Conservation (phyloP, 495 filamentous ascomycete genomes). For the Annulohypoxylon maeteangense region DNA sequence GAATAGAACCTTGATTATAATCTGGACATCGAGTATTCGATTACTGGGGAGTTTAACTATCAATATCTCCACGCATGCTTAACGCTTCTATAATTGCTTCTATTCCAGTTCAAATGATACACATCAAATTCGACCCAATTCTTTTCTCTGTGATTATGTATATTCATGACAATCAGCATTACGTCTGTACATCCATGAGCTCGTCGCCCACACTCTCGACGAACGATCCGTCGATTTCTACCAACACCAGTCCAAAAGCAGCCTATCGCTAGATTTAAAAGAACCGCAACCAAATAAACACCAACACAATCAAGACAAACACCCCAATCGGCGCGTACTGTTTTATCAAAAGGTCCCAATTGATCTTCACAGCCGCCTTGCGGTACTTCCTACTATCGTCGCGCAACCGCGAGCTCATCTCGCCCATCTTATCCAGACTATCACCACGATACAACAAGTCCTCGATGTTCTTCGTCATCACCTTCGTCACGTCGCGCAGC, state of each 20-base stretch:
- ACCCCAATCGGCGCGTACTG: conserved; percentile 93
- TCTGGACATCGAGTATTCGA: background rate
- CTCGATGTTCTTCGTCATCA: conserved; percentile 99
- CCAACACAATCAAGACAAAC: conserved; percentile 78
- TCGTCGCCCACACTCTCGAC: background rate
- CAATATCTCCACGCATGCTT: background rate
- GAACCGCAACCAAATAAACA: conserved; percentile 93
- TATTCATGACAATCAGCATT: conserved; percentile 34
- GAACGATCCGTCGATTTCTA: background rate
- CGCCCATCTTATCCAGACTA: conserved; percentile 95
- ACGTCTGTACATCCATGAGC: conserved; percentile 39
- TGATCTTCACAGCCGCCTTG: conserved; percentile 92
- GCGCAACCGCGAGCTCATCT: conserved; percentile 83
- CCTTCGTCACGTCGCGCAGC: conserved; percentile 95
- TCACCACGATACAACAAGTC: conserved; percentile 95
- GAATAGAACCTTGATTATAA: background rate
- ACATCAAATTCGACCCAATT: background rate
- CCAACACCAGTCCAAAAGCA: background rate
- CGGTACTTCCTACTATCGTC: conserved; percentile 96
- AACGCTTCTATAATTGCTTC: background rate
- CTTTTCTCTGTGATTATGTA: conserved; percentile 11
- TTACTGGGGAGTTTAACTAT: background rate
- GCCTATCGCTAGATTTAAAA: conserved; percentile 64
- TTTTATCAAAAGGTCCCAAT: conserved; percentile 96
- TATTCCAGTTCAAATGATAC: conserved; percentile 12